Evolutionary conservation across 192 early-diverging fungal genomes (phyloP).

Genomic region (Lobosporangium transversale): DNA sequence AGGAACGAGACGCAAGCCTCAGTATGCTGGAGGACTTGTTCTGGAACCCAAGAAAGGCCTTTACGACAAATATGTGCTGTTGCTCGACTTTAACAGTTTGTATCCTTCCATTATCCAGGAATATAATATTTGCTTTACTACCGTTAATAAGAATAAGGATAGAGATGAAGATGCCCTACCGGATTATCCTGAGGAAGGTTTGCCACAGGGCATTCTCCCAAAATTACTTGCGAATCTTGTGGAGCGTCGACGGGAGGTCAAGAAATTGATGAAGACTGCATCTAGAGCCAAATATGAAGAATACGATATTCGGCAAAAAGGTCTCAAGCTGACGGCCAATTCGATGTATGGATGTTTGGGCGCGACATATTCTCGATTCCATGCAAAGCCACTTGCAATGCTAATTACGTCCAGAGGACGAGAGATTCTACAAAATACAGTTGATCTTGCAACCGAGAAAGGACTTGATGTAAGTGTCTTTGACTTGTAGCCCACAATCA

Average conservation of each 20-base stretch:
- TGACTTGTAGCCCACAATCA: too few relatives aligned
- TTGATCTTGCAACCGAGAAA: slow-evolving; percentile 80
- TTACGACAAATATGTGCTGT: slow-evolving; percentile 93
- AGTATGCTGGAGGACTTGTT: slow-evolving; percentile 94
- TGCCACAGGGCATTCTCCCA: slow-evolving; percentile 85
- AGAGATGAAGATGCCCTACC: slow-evolving; percentile 75
- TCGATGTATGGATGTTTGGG: slow-evolving; percentile 99
- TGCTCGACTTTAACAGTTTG: slow-evolving; percentile 99
- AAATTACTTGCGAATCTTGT: slow-evolving; percentile 89
- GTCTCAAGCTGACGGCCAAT: slow-evolving; percentile 97
- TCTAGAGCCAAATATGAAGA: slow-evolving; percentile 57
- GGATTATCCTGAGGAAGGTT: slow-evolving; percentile 75
- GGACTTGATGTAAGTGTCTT: slow-evolving; percentile 73
- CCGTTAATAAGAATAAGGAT: slow-evolving; percentile 67
- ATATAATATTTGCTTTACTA: slow-evolving; percentile 99
- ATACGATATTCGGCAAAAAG: slow-evolving; percentile 93
- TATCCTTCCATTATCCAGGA: slow-evolving; percentile 99
- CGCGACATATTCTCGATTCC: slow-evolving; percentile 91
- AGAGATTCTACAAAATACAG: slow-evolving; percentile 95
- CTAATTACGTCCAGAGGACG: slow-evolving; percentile 94
- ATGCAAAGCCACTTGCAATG: slow-evolving; percentile 97
- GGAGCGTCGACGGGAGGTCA: slow-evolving; percentile 88
- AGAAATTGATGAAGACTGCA: slow-evolving; percentile 86
- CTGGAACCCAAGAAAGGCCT: slow-evolving; percentile 98
- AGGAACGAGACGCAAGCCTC: slow-evolving; percentile 80